Evolutionary conservation across 371 early-diverging fungal species (phyloP).

Genomic region (Paraphysoderma sedebokerense): DNA sequence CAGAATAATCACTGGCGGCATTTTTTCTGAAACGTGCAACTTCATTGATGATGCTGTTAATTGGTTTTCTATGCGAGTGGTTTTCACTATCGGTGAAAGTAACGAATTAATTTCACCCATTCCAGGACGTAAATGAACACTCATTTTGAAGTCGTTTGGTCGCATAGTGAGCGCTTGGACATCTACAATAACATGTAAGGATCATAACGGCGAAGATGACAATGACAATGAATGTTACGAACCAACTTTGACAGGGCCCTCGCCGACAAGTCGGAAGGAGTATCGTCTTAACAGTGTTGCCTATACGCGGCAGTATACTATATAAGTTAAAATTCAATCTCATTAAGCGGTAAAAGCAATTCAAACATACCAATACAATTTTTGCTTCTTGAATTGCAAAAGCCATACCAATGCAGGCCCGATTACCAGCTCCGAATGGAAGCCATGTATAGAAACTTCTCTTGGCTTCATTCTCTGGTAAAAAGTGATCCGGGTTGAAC

Average conservation of each 20-base stretch:
- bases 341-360: background rate
- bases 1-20: background rate
- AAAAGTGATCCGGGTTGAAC: constrained; percentile 15
- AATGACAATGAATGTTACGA: background rate
- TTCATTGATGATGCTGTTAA: no score
- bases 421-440: constrained; percentile 9
- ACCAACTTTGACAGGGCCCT: background rate
- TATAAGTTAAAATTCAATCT: no score
- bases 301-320: no score
- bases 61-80: no score
- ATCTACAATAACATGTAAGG: no score
- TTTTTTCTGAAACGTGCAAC: no score
- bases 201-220: no score
- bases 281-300: no score
- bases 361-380: constrained; percentile 7
- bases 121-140: background rate
- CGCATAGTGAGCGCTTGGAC: background rate
- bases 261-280: background rate
- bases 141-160: background rate
- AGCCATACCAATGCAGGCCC: constrained; percentile 12
- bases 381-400: constrained; percentile 13
- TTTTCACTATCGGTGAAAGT: no score
- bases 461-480: constrained; percentile 7
- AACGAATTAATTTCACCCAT: no score
- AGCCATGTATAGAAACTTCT: constrained; percentile 9